Evolutionary conservation across 495 filamentous ascomycete species (phyloP).

Genomic region (Neurospora terricola): DNA sequence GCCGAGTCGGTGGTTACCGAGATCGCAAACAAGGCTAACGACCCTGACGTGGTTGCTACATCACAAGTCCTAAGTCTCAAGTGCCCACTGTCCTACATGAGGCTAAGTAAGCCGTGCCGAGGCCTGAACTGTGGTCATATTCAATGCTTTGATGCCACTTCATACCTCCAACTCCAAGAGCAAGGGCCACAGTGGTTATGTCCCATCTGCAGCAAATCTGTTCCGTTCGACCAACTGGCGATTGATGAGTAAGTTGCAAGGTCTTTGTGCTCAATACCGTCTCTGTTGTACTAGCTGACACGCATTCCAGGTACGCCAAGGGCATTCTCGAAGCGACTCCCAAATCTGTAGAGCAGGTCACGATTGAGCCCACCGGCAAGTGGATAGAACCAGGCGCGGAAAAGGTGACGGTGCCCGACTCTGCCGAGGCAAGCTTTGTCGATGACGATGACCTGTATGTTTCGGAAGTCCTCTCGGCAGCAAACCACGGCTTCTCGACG

Average conservation of each 20-base stretch:
- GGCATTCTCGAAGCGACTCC: conserved; percentile 70
- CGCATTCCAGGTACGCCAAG: conserved; percentile 62
- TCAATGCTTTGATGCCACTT: conserved; percentile 91
- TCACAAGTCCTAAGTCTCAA: conserved; percentile 83
- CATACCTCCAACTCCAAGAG: conserved; percentile 87
- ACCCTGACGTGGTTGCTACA: conserved; percentile 79
- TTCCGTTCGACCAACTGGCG: conserved; percentile 69
- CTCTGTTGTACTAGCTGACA: neutral
- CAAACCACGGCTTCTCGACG: conserved; percentile 8
- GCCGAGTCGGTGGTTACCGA: conserved; percentile 75
- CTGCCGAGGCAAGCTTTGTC: conserved; percentile 19
- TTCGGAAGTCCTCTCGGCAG: conserved; percentile 32
- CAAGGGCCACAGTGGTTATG: conserved; percentile 94
- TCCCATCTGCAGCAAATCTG: conserved; percentile 78
- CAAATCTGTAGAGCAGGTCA: conserved; percentile 66
- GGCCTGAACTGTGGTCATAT: conserved; percentile 76
- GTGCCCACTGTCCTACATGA: conserved; percentile 78
- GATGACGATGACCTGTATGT: conserved; percentile 66
- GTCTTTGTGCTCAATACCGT: neutral
- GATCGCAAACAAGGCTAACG: conserved; percentile 71
- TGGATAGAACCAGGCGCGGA: conserved; percentile 50
- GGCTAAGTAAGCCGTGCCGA: conserved; percentile 71
- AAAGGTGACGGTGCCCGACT: conserved; percentile 9
- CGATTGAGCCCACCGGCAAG: conserved; percentile 74
- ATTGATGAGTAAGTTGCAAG: conserved; percentile 65